Conservation (phyloP, 768 basidiomycete genomes). For the Coprinopsis strossmayeri region DNA sequence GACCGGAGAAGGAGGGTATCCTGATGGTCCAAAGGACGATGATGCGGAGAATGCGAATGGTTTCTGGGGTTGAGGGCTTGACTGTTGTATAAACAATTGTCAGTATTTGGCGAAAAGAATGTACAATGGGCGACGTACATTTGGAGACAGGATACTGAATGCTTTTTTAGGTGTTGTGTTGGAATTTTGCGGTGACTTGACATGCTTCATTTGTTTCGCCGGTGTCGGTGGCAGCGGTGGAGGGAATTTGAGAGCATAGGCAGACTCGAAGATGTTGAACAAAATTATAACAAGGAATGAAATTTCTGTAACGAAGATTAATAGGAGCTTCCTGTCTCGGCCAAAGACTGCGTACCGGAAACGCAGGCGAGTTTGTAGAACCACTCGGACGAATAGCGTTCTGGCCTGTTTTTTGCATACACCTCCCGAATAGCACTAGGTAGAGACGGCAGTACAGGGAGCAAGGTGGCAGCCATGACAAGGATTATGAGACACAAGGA, state of each 20-base stretch:
- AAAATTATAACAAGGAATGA: conserved; percentile 24
- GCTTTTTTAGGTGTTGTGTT: conserved; percentile 30
- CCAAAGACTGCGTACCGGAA: conserved; percentile 29
- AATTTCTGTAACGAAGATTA: conserved; percentile 23
- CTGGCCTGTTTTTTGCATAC: conserved; percentile 11
- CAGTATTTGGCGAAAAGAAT: background rate
- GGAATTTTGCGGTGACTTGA: conserved; percentile 20
- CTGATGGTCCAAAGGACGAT: conserved; percentile 21
- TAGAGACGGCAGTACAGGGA: conserved; percentile 32
- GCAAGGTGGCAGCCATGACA: conserved; percentile 29
- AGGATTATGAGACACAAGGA: conserved; percentile 27
- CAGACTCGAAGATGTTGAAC: conserved; percentile 35
- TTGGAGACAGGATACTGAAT: conserved; percentile 34
- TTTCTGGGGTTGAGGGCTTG: conserved; percentile 36
- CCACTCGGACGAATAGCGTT: conserved; percentile 23
- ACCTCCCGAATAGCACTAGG: background rate
- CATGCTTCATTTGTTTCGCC: conserved; percentile 18
- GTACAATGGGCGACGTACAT: conserved; percentile 21
- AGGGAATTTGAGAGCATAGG: conserved; percentile 39
- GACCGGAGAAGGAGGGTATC: conserved; percentile 32
- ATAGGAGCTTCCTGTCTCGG: too few species aligned
- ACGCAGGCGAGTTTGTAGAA: conserved; percentile 33
- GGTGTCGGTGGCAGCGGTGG: conserved; percentile 30
- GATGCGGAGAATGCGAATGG: conserved; percentile 35
- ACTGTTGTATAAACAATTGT: conserved; percentile 20